Conservation (phyloP, 352 stramenopile species). For the Globisporangium camurandrum region DNA sequence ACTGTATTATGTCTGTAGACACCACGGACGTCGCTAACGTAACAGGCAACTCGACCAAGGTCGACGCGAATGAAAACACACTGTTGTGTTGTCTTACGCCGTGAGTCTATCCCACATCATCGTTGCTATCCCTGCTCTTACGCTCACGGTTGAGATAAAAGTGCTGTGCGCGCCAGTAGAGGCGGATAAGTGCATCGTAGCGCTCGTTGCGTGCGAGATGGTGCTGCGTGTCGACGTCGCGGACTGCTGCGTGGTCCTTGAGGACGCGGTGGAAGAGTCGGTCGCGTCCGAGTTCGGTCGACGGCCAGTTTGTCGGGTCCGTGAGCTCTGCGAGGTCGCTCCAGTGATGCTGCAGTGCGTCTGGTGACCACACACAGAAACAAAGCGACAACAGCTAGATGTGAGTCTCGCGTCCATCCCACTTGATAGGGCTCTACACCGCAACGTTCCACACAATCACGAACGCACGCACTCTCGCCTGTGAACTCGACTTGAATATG, state of each 20-base stretch:
- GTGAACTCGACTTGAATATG: constrained; percentile 59
- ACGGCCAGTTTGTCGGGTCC: constrained; percentile 47
- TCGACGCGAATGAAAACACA: too few relatives aligned
- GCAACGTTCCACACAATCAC: too few relatives aligned
- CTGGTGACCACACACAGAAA: constrained; percentile 13
- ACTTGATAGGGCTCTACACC: too few relatives aligned
- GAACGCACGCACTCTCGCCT: constrained; percentile 39
- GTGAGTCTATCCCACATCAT: neutral
- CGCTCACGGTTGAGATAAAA: constrained; percentile 19
- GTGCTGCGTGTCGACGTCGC: constrained; percentile 34
- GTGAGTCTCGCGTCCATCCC: too few relatives aligned
- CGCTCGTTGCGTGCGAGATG: constrained; percentile 40
- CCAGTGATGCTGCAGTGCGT: constrained; percentile 56
- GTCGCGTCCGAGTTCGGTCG: constrained; percentile 28
- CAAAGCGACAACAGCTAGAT: too few relatives aligned
- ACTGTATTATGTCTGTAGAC: too few relatives aligned
- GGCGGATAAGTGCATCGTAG: constrained; percentile 34
- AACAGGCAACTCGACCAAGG: too few relatives aligned
- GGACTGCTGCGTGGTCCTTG: constrained; percentile 44
- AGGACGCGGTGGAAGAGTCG: constrained; percentile 63
- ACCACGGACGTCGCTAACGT: too few relatives aligned
- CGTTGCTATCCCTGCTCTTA: neutral
- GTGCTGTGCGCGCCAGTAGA: constrained; percentile 28
- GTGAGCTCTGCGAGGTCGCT: constrained; percentile 41
- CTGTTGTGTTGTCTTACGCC: too few relatives aligned